Evolutionary conservation across 106 monocot genomes (phyloP), one percentile per base, ranked within the genome.

Genomic region (Xerophyta viscosa): DNA sequence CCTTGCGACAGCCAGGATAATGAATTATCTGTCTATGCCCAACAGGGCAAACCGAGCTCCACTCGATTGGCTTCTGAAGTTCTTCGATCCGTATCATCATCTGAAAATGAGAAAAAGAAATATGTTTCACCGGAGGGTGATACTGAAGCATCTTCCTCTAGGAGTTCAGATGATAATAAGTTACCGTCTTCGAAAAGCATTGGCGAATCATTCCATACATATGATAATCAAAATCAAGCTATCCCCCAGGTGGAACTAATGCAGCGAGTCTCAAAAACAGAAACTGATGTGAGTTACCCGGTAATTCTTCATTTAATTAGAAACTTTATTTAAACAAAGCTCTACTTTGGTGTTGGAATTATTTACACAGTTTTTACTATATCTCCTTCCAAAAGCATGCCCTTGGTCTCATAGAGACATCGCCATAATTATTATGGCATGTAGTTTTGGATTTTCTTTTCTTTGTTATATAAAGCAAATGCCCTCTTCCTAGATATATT

Each of bases 21-120:
- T 29, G 52, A 64, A 54, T 60, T 41, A 56, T 54, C 62, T 25
- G 20, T 21, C 1, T 31, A 4, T 67, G 52, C 44, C 7, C 44
- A 6, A 29, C 48, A 2, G 15, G 2, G 10, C 15, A 1, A 39
- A 3, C 10, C 39, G 1, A 39, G 39, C 39, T 12, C 39, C 10
- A 10, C 2, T 12, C 10, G 6, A 10, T 39, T 39, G 39, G 13
- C 10, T 3, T 39, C 39, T 39, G 39, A 39, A 12, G 39, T 10
- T 39, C 39, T 39, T 39, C 39, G 15, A 1, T 3, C 2, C 1
- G 39, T 39, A 12, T 39, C 39, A 39, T 39, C 11, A 11, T 6
- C 15, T 39, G 39, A 7, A 2, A 39, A 39, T 3, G 6, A 39
- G 15, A 2, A 10, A 12, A 39, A 2, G 39, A 39, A 12, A 1